phyloP scores from a whole-genome alignment of 352 stramenopile species.

The Phytophthora uliginosa region DNA sequence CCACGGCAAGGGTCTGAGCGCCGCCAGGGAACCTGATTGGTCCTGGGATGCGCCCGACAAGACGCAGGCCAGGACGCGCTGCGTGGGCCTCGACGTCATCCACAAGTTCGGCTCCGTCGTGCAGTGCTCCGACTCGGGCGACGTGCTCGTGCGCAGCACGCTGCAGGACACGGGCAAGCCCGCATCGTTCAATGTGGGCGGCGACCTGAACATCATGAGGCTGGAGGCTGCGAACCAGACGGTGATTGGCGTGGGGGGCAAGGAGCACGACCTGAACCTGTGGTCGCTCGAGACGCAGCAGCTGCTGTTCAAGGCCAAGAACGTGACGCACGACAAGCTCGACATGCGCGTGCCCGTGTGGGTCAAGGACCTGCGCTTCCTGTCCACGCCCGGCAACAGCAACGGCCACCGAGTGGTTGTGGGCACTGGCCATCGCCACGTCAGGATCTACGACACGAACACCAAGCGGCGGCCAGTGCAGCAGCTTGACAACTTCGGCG shows the following conservation, averaged over 20 bases:
- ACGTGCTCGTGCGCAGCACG: slow-evolving; percentile 65
- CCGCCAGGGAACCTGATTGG: slow-evolving; percentile 55
- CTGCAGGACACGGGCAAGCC: slow-evolving; percentile 51
- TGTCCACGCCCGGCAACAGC: slow-evolving; percentile 60
- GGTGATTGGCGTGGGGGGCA: slow-evolving; percentile 80
- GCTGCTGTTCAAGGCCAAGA: slow-evolving; percentile 86
- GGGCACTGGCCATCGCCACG: slow-evolving; percentile 80
- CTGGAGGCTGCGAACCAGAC: slow-evolving; percentile 58
- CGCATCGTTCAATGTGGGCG: slow-evolving; percentile 63
- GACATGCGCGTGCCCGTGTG: slow-evolving; percentile 92
- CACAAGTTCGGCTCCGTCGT: slow-evolving; percentile 75
- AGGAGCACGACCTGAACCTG: slow-evolving; percentile 84
- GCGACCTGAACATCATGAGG: slow-evolving; percentile 64
- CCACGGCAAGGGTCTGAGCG: slow-evolving; percentile 49
- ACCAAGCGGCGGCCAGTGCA: slow-evolving; percentile 83
- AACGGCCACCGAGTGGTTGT: slow-evolving; percentile 81
- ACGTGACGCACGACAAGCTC: slow-evolving; percentile 89
- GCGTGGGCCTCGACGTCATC: slow-evolving; percentile 69
- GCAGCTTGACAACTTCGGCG: slow-evolving; percentile 72
- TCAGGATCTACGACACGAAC: slow-evolving; percentile 92
- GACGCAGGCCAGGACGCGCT: slow-evolving; percentile 29
- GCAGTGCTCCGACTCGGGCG: slow-evolving; percentile 65
- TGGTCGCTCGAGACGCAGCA: slow-evolving; percentile 89
- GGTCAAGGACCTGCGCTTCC: slow-evolving; percentile 84
- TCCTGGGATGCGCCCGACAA: slow-evolving; percentile 38